These are phyloP conservation scores for Podila epigama DNA, from an alignment of 192 early-diverging fungal genomes.

Conservation along the genomic window DNA sequence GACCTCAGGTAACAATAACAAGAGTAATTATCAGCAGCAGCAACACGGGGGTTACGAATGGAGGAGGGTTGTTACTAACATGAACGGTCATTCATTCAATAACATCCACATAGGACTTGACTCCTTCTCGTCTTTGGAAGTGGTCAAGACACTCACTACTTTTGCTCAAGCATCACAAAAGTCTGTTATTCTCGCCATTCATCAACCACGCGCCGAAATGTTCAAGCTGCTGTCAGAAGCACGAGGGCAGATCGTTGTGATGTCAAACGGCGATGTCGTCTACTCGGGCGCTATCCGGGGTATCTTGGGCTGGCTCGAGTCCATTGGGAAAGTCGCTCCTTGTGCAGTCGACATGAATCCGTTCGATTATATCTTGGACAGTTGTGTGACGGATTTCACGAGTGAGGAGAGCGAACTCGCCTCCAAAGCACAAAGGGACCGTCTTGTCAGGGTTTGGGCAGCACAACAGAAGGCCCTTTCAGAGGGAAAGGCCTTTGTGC, in stretches of 20 bases:
- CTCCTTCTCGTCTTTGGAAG: constrained; percentile 11
- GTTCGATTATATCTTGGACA: constrained; percentile 10
- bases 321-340: not conserved
- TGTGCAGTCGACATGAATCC: constrained; percentile 15
- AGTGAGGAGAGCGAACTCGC: not conserved
- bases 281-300: not conserved
- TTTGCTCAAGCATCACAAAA: constrained; percentile 7
- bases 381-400: not conserved
- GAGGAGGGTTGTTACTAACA: too few relatives aligned
- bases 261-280: constrained; percentile 1
- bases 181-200: constrained; percentile 15
- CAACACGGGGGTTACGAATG: too few relatives aligned
- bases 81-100: not conserved
- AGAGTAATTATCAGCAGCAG: too few relatives aligned
- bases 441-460: not conserved
- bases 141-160: constrained; percentile 5
- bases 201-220: constrained; percentile 27
- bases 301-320: constrained; percentile 9
- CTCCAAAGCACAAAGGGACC: not conserved
- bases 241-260: not conserved
- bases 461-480: not conserved
- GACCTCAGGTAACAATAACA: constrained; percentile 65
- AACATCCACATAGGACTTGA: constrained; percentile 4
- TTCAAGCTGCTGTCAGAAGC: constrained; percentile 7
- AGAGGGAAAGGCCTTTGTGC: not conserved